Conservation (phyloP, 495 filamentous ascomycete species). For the Trichoderma reesei region DNA sequence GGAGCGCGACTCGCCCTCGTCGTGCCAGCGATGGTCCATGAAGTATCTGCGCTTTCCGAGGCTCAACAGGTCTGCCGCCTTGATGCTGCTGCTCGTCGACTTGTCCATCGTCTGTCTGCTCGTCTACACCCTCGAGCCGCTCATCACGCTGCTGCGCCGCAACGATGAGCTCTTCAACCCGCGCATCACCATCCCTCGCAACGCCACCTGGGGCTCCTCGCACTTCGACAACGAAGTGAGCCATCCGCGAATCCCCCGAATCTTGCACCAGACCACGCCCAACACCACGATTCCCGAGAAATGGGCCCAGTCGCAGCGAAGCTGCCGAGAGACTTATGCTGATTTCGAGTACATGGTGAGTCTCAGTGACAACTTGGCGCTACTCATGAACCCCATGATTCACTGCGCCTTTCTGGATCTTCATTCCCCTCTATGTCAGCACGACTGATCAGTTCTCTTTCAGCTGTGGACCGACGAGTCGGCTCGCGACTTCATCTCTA, state of each 20-base stretch:
- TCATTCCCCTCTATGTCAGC: too few relatives aligned
- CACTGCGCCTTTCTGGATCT: too few relatives aligned
- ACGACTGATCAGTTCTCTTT: neutral
- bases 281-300: constrained; percentile 56
- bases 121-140: neutral
- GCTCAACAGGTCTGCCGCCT: neutral
- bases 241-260: constrained; percentile 55
- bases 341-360: constrained; percentile 77
- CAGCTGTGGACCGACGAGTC: constrained; percentile 78
- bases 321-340: constrained; percentile 61
- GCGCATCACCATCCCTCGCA: neutral
- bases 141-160: constrained; percentile 3
- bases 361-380: neutral
- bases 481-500: constrained; percentile 63
- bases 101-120: neutral
- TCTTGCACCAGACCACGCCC: constrained; percentile 67
- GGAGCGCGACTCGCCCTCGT: neutral
- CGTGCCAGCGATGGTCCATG: neutral
- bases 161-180: constrained; percentile 7
- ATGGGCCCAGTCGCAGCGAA: constrained; percentile 64
- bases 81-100: neutral
- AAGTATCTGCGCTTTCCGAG: neutral
- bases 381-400: too few relatives aligned
- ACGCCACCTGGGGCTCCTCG: neutral
- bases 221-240: neutral